phyloP scores from a whole-genome alignment of 2,329 filamentous ascomycete species.

The Sporothrix globosa region DNA sequence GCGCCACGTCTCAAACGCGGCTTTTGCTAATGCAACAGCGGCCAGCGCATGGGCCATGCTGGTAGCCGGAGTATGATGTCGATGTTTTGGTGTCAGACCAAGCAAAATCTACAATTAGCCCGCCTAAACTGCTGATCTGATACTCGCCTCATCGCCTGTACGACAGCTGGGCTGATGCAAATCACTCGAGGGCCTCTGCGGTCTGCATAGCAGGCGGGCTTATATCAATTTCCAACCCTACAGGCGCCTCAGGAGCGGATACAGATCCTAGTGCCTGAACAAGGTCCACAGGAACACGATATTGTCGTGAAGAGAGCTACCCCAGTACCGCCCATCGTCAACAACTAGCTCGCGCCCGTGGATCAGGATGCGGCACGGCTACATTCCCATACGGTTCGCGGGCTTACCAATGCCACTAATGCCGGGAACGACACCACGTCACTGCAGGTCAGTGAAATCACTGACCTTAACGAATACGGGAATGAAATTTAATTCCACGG shows the following conservation, averaged over 20 bases:
- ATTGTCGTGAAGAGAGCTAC: not conserved
- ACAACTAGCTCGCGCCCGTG: not conserved
- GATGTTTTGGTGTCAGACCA: too few species aligned
- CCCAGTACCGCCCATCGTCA: not conserved
- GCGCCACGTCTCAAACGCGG: too few species aligned
- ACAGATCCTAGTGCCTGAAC: not conserved
- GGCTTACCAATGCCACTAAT: not conserved
- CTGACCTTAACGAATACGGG: conserved; percentile 2
- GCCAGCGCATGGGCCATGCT: not conserved
- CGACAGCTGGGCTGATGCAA: too few species aligned
- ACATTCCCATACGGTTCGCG: not conserved
- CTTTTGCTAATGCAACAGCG: too few species aligned
- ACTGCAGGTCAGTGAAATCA: not conserved
- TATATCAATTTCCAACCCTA: not conserved
- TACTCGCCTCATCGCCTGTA: too few species aligned
- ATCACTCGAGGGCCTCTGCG: not conserved
- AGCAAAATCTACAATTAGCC: too few species aligned
- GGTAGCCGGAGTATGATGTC: not conserved
- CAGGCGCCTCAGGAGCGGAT: not conserved
- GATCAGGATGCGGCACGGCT: not conserved
- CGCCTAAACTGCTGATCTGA: too few species aligned
- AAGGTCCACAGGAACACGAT: not conserved
- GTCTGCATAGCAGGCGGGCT: not conserved
- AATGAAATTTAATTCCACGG: not conserved
- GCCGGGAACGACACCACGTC: not conserved